Conservation (phyloP, 768 basidiomycete genomes). For the Boletus rex-veris region DNA sequence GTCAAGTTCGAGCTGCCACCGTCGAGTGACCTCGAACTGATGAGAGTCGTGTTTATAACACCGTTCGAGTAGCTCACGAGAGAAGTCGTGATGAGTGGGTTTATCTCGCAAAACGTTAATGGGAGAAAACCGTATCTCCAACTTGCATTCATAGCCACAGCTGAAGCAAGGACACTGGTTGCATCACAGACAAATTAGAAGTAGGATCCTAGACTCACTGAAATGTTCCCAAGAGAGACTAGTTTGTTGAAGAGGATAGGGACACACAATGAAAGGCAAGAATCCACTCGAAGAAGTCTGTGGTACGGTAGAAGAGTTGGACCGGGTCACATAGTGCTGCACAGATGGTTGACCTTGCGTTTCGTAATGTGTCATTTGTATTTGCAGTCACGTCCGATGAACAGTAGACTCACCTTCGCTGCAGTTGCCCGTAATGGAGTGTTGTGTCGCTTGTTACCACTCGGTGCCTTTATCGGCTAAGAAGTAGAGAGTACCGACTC, state of each 20-base stretch:
- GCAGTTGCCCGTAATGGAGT: background rate
- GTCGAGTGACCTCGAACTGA: background rate
- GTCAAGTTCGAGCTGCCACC: slow-evolving; percentile 6
- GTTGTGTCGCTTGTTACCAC: no score
- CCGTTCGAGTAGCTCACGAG: slow-evolving; percentile 9
- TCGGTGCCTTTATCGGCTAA: no score
- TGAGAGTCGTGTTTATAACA: background rate
- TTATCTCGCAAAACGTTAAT: slow-evolving; percentile 4
- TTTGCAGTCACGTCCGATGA: background rate
- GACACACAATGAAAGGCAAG: slow-evolving; percentile 2
- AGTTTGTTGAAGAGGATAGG: slow-evolving; percentile 1
- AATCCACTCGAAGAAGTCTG: background rate
- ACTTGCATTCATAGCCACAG: background rate
- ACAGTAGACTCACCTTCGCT: background rate
- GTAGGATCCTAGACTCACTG: background rate
- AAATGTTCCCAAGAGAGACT: background rate
- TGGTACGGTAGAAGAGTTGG: background rate
- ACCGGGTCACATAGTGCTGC: slow-evolving; percentile 2
- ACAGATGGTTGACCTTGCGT: slow-evolving; percentile 1
- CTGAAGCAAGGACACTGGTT: background rate
- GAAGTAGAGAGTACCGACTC: no score
- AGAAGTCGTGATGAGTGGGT: slow-evolving; percentile 9
- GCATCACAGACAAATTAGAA: background rate
- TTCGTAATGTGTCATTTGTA: background rate
- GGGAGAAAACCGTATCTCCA: slow-evolving; percentile 17